A percentile compares a stretch with the other conserved stretches of the same genome.
Evolutionary conservation across 2,329 filamentous ascomycete genomes (phyloP).

Genomic region (Sporothrix brasiliensis): DNA sequence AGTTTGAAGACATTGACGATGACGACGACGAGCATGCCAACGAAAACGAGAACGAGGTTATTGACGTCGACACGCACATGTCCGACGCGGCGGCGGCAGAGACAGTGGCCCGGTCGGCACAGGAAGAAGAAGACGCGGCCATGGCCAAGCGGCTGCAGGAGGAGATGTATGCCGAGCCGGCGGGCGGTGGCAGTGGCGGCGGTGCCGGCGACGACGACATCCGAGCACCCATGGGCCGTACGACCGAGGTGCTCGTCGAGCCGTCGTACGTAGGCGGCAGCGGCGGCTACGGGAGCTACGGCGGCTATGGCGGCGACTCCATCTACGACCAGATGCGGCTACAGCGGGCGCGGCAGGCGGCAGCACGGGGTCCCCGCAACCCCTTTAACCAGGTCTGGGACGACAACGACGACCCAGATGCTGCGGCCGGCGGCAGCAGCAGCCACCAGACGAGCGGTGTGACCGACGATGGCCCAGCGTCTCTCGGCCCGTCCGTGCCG

Average conservation of each 20-base stretch:
- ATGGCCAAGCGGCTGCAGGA: constrained; percentile 92
- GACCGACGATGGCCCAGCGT: not conserved
- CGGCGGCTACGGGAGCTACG: constrained; percentile 46
- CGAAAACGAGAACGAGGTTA: constrained; percentile 39
- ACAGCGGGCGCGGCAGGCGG: constrained; percentile 48
- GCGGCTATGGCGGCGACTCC: constrained; percentile 54
- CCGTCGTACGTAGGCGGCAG: constrained; percentile 57
- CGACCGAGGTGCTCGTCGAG: constrained; percentile 86
- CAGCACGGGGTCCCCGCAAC: constrained; percentile 37
- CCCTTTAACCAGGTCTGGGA: constrained; percentile 50
- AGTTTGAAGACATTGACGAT: constrained; percentile 46
- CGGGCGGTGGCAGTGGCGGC: not conserved
- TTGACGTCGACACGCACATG: constrained; percentile 44
- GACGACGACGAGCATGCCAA: constrained; percentile 37
- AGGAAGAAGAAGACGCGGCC: constrained; percentile 85
- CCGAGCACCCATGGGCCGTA: constrained; percentile 86
- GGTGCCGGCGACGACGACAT: constrained; percentile 59
- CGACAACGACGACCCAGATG: constrained; percentile 37
- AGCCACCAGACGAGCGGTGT: constrained; percentile 27
- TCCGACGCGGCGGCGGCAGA: constrained; percentile 44
- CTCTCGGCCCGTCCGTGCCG: not conserved
- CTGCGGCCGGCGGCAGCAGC: constrained; percentile 30
- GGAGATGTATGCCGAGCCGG: constrained; percentile 69
- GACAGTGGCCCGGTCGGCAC: constrained; percentile 52
- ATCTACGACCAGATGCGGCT: constrained; percentile 60